Evolutionary conservation across 2,329 filamentous ascomycete genomes (phyloP).

Genomic region (Aspergillus nomiae): DNA sequence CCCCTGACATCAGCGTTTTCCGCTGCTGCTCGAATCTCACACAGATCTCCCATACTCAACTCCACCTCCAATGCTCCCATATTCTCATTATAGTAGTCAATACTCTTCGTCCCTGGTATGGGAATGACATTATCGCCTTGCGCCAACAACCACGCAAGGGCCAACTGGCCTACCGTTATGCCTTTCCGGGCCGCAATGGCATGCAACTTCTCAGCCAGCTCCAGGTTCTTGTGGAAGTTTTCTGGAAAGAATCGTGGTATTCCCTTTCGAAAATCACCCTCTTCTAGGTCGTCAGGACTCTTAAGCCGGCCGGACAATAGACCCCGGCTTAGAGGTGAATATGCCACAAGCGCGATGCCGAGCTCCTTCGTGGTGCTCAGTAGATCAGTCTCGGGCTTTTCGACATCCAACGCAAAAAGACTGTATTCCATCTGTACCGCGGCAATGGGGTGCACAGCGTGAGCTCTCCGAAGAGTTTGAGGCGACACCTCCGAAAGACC

Average conservation of each 20-base stretch:
- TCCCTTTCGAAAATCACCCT: conserved; percentile 49
- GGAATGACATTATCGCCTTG: conserved; percentile 64
- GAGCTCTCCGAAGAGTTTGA: conserved; percentile 53
- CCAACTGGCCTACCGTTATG: conserved; percentile 58
- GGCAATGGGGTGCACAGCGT: conserved; percentile 51
- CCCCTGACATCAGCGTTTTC: conserved; percentile 12
- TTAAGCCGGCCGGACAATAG: conserved; percentile 48
- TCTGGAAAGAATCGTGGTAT: conserved; percentile 55
- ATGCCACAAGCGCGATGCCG: conserved; percentile 45
- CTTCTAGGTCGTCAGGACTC: conserved; percentile 38
- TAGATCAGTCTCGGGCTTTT: conserved; percentile 32
- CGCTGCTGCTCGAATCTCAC: conserved; percentile 10
- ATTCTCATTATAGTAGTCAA: conserved; percentile 51
- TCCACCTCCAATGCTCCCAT: conserved; percentile 20
- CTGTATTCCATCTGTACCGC: conserved; percentile 59
- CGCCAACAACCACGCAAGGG: conserved; percentile 64
- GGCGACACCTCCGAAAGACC: conserved; percentile 55
- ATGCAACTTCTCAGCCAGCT: conserved; percentile 54
- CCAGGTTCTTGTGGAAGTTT: conserved; percentile 59
- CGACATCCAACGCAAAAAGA: conserved; percentile 54
- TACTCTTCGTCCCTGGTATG: conserved; percentile 57
- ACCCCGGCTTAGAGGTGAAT: conserved; percentile 47
- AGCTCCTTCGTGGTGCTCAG: conserved; percentile 32
- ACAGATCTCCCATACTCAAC: conserved; percentile 19
- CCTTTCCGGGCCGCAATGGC: conserved; percentile 56